Evolutionary conservation across 176 grass and related monocot genomes (phyloP).

Genomic region (maize (Zea mays)): DNA sequence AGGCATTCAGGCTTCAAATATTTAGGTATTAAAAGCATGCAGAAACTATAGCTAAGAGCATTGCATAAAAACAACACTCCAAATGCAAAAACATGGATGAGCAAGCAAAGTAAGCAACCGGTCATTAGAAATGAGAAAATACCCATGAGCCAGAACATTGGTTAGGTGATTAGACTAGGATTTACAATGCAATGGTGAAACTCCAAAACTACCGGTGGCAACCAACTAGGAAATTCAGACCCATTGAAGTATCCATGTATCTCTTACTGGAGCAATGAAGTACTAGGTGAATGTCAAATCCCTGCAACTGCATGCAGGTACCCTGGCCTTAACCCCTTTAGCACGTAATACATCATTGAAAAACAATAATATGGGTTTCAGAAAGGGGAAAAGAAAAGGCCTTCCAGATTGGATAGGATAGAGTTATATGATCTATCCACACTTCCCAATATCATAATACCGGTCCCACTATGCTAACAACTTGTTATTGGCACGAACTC

Average conservation of each 20-base stretch:
- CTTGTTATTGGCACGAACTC: background rate
- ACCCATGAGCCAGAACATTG: background rate
- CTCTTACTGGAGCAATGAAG: background rate
- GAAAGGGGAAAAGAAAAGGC: background rate
- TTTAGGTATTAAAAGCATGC: background rate
- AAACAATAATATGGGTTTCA: background rate
- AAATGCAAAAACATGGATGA: background rate
- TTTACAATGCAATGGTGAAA: background rate
- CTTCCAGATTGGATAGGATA: background rate
- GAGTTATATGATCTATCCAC: background rate
- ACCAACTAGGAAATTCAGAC: background rate
- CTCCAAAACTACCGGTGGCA: background rate
- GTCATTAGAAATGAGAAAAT: background rate
- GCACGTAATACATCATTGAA: conserved; percentile 14
- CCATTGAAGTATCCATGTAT: background rate
- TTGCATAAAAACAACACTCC: background rate
- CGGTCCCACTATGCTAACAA: background rate
- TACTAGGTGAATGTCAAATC: background rate
- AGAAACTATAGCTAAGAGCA: background rate
- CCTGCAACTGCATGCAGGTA: background rate
- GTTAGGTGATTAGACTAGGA: background rate
- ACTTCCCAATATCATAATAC: background rate
- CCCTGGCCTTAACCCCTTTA: background rate
- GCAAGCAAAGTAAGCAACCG: background rate
- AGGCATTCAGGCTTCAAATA: background rate